Evolutionary conservation across 2,329 filamentous ascomycete genomes (phyloP).

Genomic region (Colletotrichum sp.): DNA sequence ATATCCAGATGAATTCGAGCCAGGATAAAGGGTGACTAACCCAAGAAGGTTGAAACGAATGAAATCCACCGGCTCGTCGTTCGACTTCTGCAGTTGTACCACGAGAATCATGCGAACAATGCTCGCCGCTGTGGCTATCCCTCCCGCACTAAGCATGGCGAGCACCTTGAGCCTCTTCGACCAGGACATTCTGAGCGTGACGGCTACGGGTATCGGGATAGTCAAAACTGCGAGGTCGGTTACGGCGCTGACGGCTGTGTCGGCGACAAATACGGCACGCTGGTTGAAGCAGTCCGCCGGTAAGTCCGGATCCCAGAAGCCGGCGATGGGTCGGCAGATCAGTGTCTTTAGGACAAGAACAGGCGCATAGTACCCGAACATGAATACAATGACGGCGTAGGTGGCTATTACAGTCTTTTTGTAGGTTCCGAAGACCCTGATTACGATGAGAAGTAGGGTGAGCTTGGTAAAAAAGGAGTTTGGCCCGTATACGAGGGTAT

Average conservation of each 20-base stretch:
- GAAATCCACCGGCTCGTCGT: conserved; percentile 23
- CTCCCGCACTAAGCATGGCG: conserved; percentile 33
- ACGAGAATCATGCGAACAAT: conserved; percentile 31
- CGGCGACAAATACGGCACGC: conserved; percentile 32
- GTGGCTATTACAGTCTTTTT: conserved; percentile 42
- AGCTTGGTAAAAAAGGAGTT: conserved; percentile 45
- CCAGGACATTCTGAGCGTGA: conserved; percentile 33
- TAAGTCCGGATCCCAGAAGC: conserved; percentile 39
- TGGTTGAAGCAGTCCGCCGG: conserved; percentile 39
- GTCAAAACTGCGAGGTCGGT: conserved; percentile 35
- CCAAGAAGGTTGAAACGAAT: conserved; percentile 12
- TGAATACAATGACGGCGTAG: conserved; percentile 39
- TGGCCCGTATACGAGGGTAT: conserved; percentile 49
- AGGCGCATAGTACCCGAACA: conserved; percentile 37
- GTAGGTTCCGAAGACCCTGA: conserved; percentile 45
- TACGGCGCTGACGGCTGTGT: conserved; percentile 34
- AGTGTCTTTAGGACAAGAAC: conserved; percentile 41
- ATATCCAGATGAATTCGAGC: not conserved
- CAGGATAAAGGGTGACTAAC: not conserved
- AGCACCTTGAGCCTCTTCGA: conserved; percentile 32
- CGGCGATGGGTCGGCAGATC: conserved; percentile 42
- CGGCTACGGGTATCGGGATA: conserved; percentile 33
- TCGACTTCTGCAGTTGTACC: conserved; percentile 24
- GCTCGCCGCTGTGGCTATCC: conserved; percentile 34
- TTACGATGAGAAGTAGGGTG: conserved; percentile 46